Base-by-base conservation (phyloP, 2,329 filamentous ascomycete genomes). In the Fusarium tupiense region DNA sequence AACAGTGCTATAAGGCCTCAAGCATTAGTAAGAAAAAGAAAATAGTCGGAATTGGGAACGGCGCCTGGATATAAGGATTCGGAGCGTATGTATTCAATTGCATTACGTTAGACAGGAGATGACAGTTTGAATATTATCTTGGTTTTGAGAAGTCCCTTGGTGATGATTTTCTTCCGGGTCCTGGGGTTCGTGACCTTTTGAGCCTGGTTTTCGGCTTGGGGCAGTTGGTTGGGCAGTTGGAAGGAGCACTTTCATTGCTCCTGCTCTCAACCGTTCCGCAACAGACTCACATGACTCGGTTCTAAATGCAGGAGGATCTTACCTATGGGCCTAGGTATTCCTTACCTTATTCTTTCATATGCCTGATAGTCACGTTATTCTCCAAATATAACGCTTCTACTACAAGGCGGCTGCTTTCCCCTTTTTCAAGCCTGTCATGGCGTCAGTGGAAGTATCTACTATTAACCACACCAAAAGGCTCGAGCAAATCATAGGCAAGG, bases 401-500 rank as follows among this genome's bases (percentile, higher is more conserved):
- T 33, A 43, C 40, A 26, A 60, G 38, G 16, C 35, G 19, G 38
- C 24, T 31, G 16, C 44, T 24, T 31, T n/a, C 8, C 29, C 53
- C 43, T 16, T 29, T 29, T 16, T 56, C 33, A 31, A 26, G 46
- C 16, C 24, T 54, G 65, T 24, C 16, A 81, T 81, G 80, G 58
- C 75, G 19, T 62, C 69, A 8, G 35, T 60, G 1, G 72, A 78
- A 57, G 59, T 67, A 43, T 67, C 58, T 17, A 59, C 57, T 20
- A 24, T 61, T 6, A 69, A 71, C 22, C 73, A 77, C 20, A 71
- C 78, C n/a, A 76, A 72, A 40, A 80, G 76, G 50, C 57, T 79
- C 24, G 72, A 67, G 24, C 54, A 64, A 8, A 68, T 80, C 6
- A 69, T 79, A 44, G 78, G 80, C 79, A 52, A 49, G 58, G 17